A percentile compares a stretch with the other conserved stretches of the same genome.
phyloP scores from a whole-genome alignment of 2,329 filamentous ascomycete genomes.

The Aspergillus quadricinctus region DNA sequence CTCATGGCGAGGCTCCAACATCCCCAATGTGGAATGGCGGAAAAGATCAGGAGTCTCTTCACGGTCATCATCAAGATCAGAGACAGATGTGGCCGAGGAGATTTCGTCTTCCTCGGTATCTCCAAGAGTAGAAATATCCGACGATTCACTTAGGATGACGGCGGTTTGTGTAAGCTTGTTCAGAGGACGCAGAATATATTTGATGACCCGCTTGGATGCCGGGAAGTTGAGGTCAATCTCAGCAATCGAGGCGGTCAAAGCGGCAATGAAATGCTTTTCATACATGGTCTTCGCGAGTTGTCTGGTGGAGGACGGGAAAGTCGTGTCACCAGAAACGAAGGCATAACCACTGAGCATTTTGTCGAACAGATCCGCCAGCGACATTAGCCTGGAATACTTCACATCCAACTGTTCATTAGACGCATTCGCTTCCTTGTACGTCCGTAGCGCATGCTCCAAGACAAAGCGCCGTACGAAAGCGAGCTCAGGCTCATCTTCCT shows the following conservation, averaged over 20 bases:
- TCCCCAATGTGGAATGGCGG: conserved; percentile 90
- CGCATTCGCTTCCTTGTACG: conserved; percentile 80
- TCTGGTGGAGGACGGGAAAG: conserved; percentile 59
- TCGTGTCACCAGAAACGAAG: conserved; percentile 51
- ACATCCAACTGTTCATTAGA: conserved; percentile 76
- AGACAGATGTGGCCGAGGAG: conserved; percentile 79
- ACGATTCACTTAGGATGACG: conserved; percentile 75
- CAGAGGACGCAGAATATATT: conserved; percentile 88
- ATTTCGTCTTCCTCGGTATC: conserved; percentile 82
- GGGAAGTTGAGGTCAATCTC: conserved; percentile 96
- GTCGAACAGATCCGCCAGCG: conserved; percentile 85
- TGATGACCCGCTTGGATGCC: conserved; percentile 86
- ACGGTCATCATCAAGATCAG: conserved; percentile 77
- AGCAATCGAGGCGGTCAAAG: conserved; percentile 84
- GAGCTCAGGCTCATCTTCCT: conserved; percentile 49
- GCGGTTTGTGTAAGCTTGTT: conserved; percentile 84
- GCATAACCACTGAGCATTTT: conserved; percentile 82
- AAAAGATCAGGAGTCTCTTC: conserved; percentile 97
- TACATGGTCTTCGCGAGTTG: conserved; percentile 95
- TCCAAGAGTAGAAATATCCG: conserved; percentile 64
- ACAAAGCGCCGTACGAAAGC: conserved; percentile 93
- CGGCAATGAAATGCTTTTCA: conserved; percentile 90
- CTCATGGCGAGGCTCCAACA: conserved; percentile 80
- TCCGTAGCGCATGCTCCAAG: conserved; percentile 84
- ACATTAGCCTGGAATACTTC: conserved; percentile 84